These are phyloP conservation scores for Ceratobasidium sp. DNA, from an alignment of 1,284 basidiomycete genomes.

Conservation along the genomic window DNA sequence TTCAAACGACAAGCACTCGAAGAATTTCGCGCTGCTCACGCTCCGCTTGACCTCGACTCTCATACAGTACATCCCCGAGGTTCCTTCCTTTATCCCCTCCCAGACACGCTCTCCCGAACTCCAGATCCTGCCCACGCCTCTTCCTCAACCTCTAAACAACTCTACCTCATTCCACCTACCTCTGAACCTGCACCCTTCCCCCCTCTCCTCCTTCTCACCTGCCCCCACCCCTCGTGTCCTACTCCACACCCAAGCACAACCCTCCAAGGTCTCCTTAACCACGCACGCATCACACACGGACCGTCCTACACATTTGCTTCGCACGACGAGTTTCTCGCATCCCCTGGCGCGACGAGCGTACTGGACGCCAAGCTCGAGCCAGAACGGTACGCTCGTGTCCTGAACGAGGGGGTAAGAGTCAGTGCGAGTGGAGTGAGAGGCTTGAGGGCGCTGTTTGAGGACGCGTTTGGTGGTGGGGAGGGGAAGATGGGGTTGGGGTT, in stretches of 20 bases:
- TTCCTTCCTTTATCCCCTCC: neutral
- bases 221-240: conserved; percentile 35
- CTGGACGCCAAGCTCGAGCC: conserved; percentile 26
- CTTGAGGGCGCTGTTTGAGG: conserved; percentile 33
- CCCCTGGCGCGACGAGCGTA: conserved; percentile 8
- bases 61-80: conserved; percentile 37
- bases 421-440: conserved; percentile 32
- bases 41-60: conserved; percentile 35
- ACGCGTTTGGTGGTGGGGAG: conserved; percentile 17
- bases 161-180: conserved; percentile 32
- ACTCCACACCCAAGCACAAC: conserved; percentile 37
- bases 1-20: conserved; percentile 29
- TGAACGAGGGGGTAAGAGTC: conserved; percentile 7
- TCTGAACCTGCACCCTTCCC: conserved; percentile 22
- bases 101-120: neutral
- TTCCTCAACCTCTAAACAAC: conserved; percentile 30
- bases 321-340: conserved; percentile 35
- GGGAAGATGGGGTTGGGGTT: conserved; percentile 29
- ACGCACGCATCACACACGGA: conserved; percentile 42
- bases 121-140: neutral
- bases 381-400: conserved; percentile 19
- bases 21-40: conserved; percentile 24
- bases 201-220: conserved; percentile 32
- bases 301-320: conserved; percentile 28
- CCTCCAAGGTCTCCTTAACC: conserved; percentile 44